Conservation (phyloP, 352 stramenopile genomes). For the Pythium dissimile region DNA sequence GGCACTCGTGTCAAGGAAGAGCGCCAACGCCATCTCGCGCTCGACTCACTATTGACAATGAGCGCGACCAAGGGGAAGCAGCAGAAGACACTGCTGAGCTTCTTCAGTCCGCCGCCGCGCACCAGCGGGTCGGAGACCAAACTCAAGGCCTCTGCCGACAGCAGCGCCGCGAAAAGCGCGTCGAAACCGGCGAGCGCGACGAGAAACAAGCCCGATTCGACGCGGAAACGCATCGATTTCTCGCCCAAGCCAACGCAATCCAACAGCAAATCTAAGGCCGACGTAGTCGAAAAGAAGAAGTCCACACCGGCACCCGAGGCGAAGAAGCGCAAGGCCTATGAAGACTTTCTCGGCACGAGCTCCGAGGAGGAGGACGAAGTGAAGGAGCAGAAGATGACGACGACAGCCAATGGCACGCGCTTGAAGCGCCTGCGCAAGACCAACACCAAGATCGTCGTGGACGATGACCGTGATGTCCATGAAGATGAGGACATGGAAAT, state of each 20-base stretch:
- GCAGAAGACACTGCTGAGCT: conserved; percentile 81
- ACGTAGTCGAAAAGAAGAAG: neutral
- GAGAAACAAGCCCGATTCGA: conserved; percentile 15
- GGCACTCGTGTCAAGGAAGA: too few species aligned
- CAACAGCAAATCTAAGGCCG: neutral
- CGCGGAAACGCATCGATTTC: conserved; percentile 71
- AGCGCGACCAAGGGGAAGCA: conserved; percentile 40
- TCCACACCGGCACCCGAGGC: neutral
- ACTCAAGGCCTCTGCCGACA: conserved; percentile 1
- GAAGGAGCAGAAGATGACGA: conserved; percentile 21
- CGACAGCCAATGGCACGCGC: conserved; percentile 29
- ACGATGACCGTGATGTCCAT: conserved; percentile 76
- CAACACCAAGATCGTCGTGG: conserved; percentile 50
- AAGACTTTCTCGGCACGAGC: conserved; percentile 68
- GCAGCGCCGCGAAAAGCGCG: conserved; percentile 4
- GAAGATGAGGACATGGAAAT: conserved; percentile 76
- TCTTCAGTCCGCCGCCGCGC: conserved; percentile 71
- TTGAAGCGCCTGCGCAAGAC: conserved; percentile 25
- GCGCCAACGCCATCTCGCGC: neutral
- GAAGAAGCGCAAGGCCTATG: conserved; percentile 60
- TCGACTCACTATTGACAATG: neutral
- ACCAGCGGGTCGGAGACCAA: conserved; percentile 10
- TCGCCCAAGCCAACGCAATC: conserved; percentile 43
- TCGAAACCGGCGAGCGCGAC: neutral
- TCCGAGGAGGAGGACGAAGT: conserved; percentile 52